Evolutionary conservation across 495 filamentous ascomycete genomes (phyloP).

Genomic region (Lophiostoma macrostomum): DNA sequence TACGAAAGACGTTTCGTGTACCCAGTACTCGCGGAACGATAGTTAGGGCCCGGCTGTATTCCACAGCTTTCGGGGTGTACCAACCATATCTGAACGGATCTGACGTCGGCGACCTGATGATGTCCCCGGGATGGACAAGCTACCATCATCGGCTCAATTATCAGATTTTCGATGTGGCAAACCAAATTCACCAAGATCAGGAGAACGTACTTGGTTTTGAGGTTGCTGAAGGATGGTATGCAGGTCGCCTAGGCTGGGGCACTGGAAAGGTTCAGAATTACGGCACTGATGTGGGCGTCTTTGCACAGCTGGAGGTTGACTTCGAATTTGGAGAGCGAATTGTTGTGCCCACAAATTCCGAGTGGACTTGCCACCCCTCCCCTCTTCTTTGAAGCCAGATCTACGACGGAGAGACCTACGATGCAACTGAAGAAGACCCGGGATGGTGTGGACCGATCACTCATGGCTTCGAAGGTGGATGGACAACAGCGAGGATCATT

Average conservation of each 20-base stretch:
- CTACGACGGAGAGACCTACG: constrained; percentile 55
- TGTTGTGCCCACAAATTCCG: constrained; percentile 44
- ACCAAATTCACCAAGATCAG: constrained; percentile 38
- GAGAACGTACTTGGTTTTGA: constrained; percentile 49
- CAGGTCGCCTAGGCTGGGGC: constrained; percentile 48
- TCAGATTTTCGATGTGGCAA: constrained; percentile 51
- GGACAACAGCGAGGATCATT: neutral
- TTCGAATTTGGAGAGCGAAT: constrained; percentile 33
- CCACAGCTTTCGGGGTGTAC: constrained; percentile 53
- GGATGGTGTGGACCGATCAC: constrained; percentile 36
- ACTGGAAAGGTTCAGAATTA: constrained; percentile 44
- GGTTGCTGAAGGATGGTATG: constrained; percentile 57
- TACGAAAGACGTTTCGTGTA: constrained; percentile 9
- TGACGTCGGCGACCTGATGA: constrained; percentile 46
- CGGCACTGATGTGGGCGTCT: constrained; percentile 47
- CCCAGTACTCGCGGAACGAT: neutral
- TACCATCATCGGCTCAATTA: constrained; percentile 52
- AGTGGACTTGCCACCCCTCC: constrained; percentile 45
- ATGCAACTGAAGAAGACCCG: constrained; percentile 37
- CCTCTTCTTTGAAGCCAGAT: constrained; percentile 49
- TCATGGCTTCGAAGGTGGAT: constrained; percentile 10
- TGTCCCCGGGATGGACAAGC: constrained; percentile 55
- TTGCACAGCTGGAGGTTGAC: constrained; percentile 50
- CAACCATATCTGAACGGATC: constrained; percentile 50
- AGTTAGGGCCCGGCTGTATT: constrained; percentile 46